A percentile compares a stretch with the other conserved stretches of the same genome.
phyloP scores from a whole-genome alignment of 2,329 filamentous ascomycete genomes.

The Colletotrichum incanum region DNA sequence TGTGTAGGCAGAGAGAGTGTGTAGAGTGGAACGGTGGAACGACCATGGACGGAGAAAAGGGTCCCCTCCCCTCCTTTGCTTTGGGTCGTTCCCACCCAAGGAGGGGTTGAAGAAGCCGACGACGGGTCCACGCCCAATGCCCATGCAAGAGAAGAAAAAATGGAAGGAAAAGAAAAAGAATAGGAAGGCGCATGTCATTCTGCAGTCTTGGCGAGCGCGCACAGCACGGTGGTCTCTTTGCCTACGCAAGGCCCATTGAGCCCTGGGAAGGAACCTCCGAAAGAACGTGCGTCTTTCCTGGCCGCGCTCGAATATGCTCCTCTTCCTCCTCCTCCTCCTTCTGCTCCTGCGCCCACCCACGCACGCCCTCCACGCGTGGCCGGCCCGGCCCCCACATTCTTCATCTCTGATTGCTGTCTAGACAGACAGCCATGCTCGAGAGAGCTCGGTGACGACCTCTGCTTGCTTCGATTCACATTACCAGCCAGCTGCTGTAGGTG shows the following conservation, averaged over 20 bases:
- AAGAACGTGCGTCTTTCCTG: constrained; percentile 25
- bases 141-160: constrained; percentile 28
- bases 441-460: not conserved
- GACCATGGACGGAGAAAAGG: not conserved
- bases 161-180: constrained; percentile 10
- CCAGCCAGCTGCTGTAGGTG: not conserved
- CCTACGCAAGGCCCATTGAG: not conserved
- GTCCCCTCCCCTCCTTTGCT: not conserved
- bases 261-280: constrained; percentile 26
- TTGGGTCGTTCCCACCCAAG: not conserved
- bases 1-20: too few species aligned
- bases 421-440: not conserved
- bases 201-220: constrained; percentile 24
- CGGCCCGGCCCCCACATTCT: not conserved
- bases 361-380: not conserved
- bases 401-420: not conserved
- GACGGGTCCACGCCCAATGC: constrained; percentile 39
- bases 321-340: not conserved
- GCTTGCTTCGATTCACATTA: not conserved
- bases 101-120: constrained; percentile 44
- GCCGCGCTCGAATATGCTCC: not conserved
- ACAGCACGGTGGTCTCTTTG: not conserved
- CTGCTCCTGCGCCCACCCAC: not conserved
- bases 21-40: not conserved
- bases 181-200: constrained; percentile 32